Base-by-base conservation (phyloP, 352 stramenopile genomes). In the Pythium biforme region DNA sequence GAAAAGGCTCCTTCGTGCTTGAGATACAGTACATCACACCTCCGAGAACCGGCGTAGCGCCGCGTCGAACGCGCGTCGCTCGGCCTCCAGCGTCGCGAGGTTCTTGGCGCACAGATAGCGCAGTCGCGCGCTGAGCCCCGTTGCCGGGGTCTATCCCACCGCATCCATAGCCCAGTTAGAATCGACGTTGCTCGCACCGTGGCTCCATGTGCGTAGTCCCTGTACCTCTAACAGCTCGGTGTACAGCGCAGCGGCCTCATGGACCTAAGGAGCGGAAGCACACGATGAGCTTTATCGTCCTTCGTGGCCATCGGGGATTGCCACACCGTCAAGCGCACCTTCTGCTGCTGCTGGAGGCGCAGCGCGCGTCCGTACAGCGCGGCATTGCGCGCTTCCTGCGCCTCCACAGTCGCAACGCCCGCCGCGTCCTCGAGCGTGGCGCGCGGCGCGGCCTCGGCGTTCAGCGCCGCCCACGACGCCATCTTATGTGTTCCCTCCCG, bases 61-160 rank as follows among this genome's bases (percentile, higher is more conserved):
- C 0, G 53, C 48, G 22, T 78, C 74, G 50, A 74, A 88, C 15
- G 54, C 64, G 23, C 55, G 63, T 1, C 59, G 66, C 45, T 92
- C 81, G 7, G 77, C 55, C 49, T 84, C 77, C 33, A 92, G 70
- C n/a, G 68, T 73, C 8, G 79, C 83, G 34, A 86, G 27, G 55
- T 90, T 92, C 59, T 89, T 89, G 29, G 83, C 69, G 59, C 83
- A 92, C 27, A 92, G 54, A 59, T 92, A 92, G 41, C 81, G 73
- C 34, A 92, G 70, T 2, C 74, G 75, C 0, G 34, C n/a, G 56
- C 63, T 84, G 23, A 89, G 39, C n/a, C 45, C 64, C 33, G 17
- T 68, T 37, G 8, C 31, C 60, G n/a, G 60, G 47, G 57, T 76
- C 46, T 39, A 31, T 43, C 33, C 26, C 3, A 41, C 37, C 11